phyloP scores from a whole-genome alignment of 2,329 filamentous ascomycete species.

The Trichoderma aggressivum region DNA sequence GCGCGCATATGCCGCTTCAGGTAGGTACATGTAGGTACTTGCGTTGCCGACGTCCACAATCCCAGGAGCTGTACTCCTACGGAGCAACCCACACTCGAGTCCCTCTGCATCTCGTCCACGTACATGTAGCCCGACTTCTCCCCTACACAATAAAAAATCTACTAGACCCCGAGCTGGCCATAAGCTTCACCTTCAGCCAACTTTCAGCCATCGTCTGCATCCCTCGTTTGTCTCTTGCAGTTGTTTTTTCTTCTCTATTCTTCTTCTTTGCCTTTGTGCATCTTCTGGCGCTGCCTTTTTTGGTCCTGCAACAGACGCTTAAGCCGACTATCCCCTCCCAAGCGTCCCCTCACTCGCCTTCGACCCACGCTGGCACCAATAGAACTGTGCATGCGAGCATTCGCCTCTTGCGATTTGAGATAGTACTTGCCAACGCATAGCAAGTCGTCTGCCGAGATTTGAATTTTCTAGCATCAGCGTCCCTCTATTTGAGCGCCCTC shows the following conservation, averaged over 20 bases:
- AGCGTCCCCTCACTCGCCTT: slow-evolving; percentile 18
- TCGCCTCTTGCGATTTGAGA: slow-evolving; percentile 3
- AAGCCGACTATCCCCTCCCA: not conserved
- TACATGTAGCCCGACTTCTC: not conserved
- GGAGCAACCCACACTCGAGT: not conserved
- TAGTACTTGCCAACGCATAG: slow-evolving; percentile 7
- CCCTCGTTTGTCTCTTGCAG: not conserved
- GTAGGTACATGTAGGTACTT: slow-evolving; percentile 10
- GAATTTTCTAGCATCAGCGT: not conserved
- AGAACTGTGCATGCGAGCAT: slow-evolving; percentile 14
- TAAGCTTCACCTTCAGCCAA: slow-evolving; percentile 11
- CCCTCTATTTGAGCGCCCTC: not conserved
- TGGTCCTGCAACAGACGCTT: not conserved
- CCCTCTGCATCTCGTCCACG: not conserved
- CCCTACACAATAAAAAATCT: not conserved
- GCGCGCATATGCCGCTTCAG: slow-evolving; percentile 5
- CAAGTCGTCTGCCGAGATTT: slow-evolving; percentile 5
- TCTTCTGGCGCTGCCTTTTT: not conserved
- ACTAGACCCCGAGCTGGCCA: slow-evolving; percentile 12
- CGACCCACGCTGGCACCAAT: slow-evolving; percentile 15
- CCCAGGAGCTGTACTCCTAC: not conserved
- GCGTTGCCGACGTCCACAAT: not conserved
- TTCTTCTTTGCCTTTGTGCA: not conserved
- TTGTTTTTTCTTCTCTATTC: not conserved
- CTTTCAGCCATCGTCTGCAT: not conserved